These are phyloP conservation scores for Amauroascus verrucosus DNA, from an alignment of 2,329 filamentous ascomycete species.

Conservation along the genomic window DNA sequence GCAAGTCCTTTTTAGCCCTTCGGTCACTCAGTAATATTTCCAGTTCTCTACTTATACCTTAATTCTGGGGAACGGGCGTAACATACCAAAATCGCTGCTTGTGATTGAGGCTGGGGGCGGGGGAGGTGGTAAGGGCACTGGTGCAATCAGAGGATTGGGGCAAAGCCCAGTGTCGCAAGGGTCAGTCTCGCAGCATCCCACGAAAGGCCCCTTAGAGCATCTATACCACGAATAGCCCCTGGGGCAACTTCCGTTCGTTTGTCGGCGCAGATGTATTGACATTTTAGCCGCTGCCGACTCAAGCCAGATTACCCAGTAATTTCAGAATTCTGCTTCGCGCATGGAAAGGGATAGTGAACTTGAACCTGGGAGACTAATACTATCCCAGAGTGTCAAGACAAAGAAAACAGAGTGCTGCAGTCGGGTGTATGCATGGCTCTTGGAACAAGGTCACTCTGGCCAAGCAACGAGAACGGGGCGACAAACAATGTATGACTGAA, in stretches of 20 bases:
- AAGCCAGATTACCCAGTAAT: not conserved
- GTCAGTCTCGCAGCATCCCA: slow-evolving; percentile 14
- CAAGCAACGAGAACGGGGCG: not conserved
- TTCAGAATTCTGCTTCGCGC: not conserved
- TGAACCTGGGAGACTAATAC: not conserved
- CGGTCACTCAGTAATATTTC: not conserved
- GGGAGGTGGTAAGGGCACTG: not conserved
- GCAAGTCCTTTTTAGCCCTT: too few relatives aligned
- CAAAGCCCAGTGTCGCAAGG: slow-evolving; percentile 15
- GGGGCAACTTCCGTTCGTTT: slow-evolving; percentile 5
- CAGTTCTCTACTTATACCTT: not conserved
- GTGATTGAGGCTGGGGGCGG: too few relatives aligned
- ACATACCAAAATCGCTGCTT: not conserved
- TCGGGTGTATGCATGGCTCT: not conserved
- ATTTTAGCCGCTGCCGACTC: not conserved
- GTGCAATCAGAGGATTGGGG: not conserved
- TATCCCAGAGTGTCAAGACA: not conserved
- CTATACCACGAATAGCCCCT: slow-evolving; percentile 7
- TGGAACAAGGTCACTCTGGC: not conserved
- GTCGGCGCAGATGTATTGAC: slow-evolving; percentile 3
- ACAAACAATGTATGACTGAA: not conserved
- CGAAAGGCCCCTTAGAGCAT: slow-evolving; percentile 12
- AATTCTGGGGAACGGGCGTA: not conserved
- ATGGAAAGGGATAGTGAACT: not conserved
- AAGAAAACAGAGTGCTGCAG: not conserved